phyloP scores from a whole-genome alignment of 208 protist genomes.

The Naegleria lovaniensis region DNA sequence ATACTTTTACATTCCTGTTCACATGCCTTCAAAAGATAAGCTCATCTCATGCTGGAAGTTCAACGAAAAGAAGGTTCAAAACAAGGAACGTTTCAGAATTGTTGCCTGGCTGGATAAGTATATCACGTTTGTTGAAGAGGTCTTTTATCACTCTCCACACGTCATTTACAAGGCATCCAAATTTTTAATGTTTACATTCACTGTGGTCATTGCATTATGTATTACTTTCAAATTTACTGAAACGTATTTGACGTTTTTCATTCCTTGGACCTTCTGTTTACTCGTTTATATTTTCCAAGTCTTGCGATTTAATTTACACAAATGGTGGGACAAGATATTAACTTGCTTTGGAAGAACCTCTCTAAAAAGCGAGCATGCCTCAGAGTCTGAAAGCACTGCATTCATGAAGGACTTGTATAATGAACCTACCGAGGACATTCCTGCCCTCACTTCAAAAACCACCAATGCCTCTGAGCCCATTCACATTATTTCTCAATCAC shows the following conservation, averaged over 20 bases:
- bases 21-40: neutral
- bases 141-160: neutral
- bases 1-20: neutral
- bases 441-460: too few relatives aligned
- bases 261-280: neutral
- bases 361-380: neutral
- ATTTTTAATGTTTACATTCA: neutral
- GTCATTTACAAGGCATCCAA: neutral
- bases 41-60: neutral
- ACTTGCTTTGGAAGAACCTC: neutral
- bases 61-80: neutral
- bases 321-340: neutral
- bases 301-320: neutral
- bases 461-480: too few relatives aligned
- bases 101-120: neutral
- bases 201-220: neutral
- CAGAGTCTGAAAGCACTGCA: neutral
- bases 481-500: too few relatives aligned
- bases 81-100: neutral
- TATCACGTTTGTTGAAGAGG: conserved; percentile 11
- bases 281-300: neutral
- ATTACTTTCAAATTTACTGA: neutral
- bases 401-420: too few relatives aligned
- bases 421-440: too few relatives aligned
- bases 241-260: neutral